Evolutionary conservation across 495 filamentous ascomycete species (phyloP).

Genomic region (Lindgomyces ingoldianus): DNA sequence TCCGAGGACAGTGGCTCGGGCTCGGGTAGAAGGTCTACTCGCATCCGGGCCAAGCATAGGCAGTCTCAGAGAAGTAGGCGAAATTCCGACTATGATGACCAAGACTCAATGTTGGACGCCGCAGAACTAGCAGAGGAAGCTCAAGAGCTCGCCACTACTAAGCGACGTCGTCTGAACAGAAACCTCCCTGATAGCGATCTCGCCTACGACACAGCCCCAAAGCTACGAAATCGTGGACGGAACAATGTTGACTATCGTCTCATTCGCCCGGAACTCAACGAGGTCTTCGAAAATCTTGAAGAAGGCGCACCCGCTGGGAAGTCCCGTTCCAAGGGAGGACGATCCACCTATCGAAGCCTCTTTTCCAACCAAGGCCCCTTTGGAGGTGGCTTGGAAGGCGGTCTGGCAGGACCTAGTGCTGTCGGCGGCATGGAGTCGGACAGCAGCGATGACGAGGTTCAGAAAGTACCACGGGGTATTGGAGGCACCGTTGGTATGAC

Average conservation of each 20-base stretch:
- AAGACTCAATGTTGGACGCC: slow-evolving; percentile 47
- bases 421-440: slow-evolving; percentile 85
- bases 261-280: slow-evolving; percentile 68
- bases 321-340: slow-evolving; percentile 62
- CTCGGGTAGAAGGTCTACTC: slow-evolving; percentile 51
- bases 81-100: slow-evolving; percentile 51
- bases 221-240: slow-evolving; percentile 40
- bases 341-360: slow-evolving; percentile 66
- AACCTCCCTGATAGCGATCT: slow-evolving; percentile 38
- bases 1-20: slow-evolving; percentile 37
- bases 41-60: slow-evolving; percentile 53
- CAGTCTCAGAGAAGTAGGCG: slow-evolving; percentile 55
- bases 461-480: slow-evolving; percentile 55
- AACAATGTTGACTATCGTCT: slow-evolving; percentile 67
- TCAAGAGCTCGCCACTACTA: slow-evolving; percentile 78
- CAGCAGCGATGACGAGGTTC: slow-evolving; percentile 90
- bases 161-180: slow-evolving; percentile 33
- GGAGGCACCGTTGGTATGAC: slow-evolving; percentile 73
- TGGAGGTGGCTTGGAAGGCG: slow-evolving; percentile 77
- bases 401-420: slow-evolving; percentile 73
- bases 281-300: slow-evolving; percentile 71
- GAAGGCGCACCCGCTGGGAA: slow-evolving; percentile 67
- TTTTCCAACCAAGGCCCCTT: slow-evolving; percentile 90
- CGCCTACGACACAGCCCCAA: slow-evolving; percentile 51
- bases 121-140: slow-evolving; percentile 51